These are phyloP conservation scores for Erodium maritimum DNA, from an alignment of 345 rosid genomes.

Conservation along the genomic window DNA sequence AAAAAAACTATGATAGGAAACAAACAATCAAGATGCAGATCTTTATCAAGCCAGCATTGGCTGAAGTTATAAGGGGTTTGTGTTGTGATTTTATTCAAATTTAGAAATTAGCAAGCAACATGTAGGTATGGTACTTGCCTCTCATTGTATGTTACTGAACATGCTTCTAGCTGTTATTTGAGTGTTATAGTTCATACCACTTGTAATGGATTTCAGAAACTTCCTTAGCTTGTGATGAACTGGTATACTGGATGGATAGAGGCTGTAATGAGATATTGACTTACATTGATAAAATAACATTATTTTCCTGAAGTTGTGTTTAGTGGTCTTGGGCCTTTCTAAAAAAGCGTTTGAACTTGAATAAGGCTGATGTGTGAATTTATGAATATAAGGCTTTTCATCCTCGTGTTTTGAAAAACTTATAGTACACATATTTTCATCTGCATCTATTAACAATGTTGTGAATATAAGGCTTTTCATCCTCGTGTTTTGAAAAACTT, in stretches of 20 bases:
- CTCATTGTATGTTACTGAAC: background rate
- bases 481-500: too few relatives aligned
- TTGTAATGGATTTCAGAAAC: background rate
- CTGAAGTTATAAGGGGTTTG: background rate
- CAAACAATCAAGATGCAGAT: background rate
- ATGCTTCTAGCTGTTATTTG: background rate
- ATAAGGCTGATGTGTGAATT: background rate
- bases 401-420: too few relatives aligned
- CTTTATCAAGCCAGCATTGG: background rate
- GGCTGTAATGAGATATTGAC: background rate
- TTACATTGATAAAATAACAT: too few relatives aligned
- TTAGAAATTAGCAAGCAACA: background rate
- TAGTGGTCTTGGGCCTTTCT: background rate
- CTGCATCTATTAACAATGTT: too few relatives aligned
- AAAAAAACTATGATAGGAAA: too few relatives aligned
- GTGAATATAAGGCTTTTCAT: background rate
- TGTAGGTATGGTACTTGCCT: background rate
- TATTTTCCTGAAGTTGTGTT: background rate
- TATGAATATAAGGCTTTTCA: background rate
- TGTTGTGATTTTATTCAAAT: background rate
- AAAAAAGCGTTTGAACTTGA: too few relatives aligned
- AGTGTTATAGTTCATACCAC: background rate
- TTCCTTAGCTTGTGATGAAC: background rate
- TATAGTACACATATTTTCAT: too few relatives aligned
- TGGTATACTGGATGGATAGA: background rate